Conservation (phyloP, 2,329 filamentous ascomycete genomes). For the Leptodontidium sp. region DNA sequence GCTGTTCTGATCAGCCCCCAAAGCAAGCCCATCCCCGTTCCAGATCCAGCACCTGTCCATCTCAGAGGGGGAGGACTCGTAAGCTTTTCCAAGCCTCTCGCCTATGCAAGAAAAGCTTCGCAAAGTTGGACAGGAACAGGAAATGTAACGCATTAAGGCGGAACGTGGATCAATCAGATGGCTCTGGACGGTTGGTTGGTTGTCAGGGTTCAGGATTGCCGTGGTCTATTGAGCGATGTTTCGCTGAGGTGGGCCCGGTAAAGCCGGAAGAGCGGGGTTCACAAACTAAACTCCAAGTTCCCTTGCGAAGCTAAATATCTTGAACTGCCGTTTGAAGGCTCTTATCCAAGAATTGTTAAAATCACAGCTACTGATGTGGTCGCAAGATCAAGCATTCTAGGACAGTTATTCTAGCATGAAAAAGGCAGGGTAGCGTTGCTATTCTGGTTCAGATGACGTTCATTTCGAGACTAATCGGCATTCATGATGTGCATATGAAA, state of each 20-base stretch:
- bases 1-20: neutral
- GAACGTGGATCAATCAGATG: slow-evolving; percentile 12
- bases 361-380: slow-evolving; percentile 6
- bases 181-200: neutral
- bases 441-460: slow-evolving; percentile 15
- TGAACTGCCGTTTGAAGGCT: neutral
- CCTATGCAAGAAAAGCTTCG: slow-evolving; percentile 13
- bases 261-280: neutral
- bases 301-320: neutral
- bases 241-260: neutral
- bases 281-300: neutral
- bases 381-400: slow-evolving; percentile 24
- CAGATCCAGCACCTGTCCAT: slow-evolving; percentile 15
- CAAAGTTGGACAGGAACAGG: neutral
- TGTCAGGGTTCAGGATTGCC: slow-evolving; percentile 9
- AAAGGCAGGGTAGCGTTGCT: neutral
- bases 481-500: neutral
- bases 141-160: neutral
- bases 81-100: slow-evolving; percentile 6
- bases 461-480: neutral
- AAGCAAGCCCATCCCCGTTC: neutral
- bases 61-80: slow-evolving; percentile 6
- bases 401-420: neutral
- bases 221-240: neutral
- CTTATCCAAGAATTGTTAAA: neutral